A percentile compares a stretch with the other conserved stretches of the same genome.
Evolutionary conservation across 139 green algal species (phyloP).

Genomic region (Chlamydomonas eustigma): DNA sequence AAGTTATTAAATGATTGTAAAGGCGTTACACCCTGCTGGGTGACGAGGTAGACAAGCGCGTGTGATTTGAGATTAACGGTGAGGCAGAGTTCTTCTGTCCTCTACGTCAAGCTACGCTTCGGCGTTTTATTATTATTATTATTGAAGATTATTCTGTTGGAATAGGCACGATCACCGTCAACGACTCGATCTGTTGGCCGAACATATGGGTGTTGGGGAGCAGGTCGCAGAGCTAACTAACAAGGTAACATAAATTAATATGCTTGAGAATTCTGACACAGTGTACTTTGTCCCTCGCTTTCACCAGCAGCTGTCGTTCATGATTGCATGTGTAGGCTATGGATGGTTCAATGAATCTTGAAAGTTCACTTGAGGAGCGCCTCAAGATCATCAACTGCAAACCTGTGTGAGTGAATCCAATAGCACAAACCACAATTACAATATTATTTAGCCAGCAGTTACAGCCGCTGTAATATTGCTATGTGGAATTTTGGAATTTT

Average conservation of each 20-base stretch:
- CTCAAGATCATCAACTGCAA: conserved; percentile 57
- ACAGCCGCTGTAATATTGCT: no score
- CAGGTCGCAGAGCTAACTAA: conserved; percentile 52
- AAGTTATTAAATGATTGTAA: neutral
- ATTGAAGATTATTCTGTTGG: neutral
- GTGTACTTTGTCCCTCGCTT: neutral
- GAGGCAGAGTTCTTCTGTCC: no score
- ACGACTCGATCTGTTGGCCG: conserved; percentile 69
- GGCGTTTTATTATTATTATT: neutral
- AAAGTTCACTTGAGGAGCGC: conserved; percentile 50
- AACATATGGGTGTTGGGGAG: conserved; percentile 63
- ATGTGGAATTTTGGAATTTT: no score
- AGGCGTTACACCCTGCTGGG: no score
- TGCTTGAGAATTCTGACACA: neutral
- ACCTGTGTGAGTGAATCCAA: conserved; percentile 11
- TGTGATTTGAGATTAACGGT: no score
- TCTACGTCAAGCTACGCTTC: conserved; percentile 3
- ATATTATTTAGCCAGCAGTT: no score
- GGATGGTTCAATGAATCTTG: conserved; percentile 61
- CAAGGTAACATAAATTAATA: conserved; percentile 16
- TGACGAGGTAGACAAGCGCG: no score
- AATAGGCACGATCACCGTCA: conserved; percentile 51
- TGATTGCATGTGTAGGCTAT: conserved; percentile 46
- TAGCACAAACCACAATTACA: no score
- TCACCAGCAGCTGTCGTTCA: neutral